Evolutionary conservation across 2,329 filamentous ascomycete genomes (phyloP).

Genomic region (Aspergillus nomiae): DNA sequence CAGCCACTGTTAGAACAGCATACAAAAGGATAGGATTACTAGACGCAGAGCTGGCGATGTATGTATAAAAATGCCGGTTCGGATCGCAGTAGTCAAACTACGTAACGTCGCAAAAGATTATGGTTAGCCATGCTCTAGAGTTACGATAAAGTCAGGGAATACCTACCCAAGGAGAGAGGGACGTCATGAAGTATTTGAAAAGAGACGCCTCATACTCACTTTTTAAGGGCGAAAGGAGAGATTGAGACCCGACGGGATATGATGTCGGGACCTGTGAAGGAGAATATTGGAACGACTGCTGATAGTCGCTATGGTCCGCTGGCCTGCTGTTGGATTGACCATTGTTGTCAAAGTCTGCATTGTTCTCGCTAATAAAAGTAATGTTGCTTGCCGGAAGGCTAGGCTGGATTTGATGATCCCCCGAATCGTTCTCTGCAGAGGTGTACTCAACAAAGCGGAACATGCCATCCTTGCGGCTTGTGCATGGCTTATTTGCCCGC

Average conservation of each 20-base stretch:
- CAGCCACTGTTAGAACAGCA: conserved; percentile 5
- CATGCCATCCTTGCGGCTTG: background rate
- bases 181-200: conserved; percentile 3
- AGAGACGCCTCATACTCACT: conserved; percentile 3
- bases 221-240: background rate
- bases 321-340: background rate
- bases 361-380: background rate
- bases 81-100: conserved; percentile 9
- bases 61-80: background rate
- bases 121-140: background rate
- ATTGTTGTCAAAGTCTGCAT: background rate
- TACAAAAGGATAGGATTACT: conserved; percentile 5
- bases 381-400: background rate
- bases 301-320: background rate
- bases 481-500: background rate
- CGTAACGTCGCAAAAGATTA: background rate
- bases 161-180: conserved; percentile 6
- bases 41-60: background rate
- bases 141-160: background rate
- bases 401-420: background rate
- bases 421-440: background rate
- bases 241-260: background rate
- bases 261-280: background rate
- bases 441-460: background rate
- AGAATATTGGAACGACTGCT: background rate